Conservation (phyloP, 2,329 filamentous ascomycete genomes). For the Microascus cirrosus region DNA sequence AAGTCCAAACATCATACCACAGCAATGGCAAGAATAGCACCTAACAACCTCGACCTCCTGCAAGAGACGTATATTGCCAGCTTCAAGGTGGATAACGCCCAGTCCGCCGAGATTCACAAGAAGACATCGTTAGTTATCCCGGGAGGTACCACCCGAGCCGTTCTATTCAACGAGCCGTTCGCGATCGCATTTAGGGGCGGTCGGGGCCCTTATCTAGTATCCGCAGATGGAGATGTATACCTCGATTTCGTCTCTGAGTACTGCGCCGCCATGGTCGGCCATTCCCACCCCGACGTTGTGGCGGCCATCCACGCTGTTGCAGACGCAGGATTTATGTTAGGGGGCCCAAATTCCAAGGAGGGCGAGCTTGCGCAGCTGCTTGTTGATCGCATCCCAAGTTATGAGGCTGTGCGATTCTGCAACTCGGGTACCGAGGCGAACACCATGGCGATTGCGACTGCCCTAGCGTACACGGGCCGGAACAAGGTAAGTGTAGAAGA, state of each 20-base stretch:
- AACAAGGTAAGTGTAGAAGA: constrained; percentile 28
- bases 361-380: constrained; percentile 38
- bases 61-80: not conserved
- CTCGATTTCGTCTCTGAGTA: constrained; percentile 52
- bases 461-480: constrained; percentile 31
- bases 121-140: no score
- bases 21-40: no score
- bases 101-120: no score
- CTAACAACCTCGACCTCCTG: no score
- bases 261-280: constrained; percentile 55
- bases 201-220: constrained; percentile 15
- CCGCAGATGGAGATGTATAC: constrained; percentile 31
- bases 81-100: not conserved
- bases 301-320: constrained; percentile 33
- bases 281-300: constrained; percentile 45
- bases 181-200: constrained; percentile 5
- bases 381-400: constrained; percentile 34
- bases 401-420: constrained; percentile 48
- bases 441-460: constrained; percentile 44
- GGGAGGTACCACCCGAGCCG: no score
- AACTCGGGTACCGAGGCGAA: constrained; percentile 60
- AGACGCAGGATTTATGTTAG: constrained; percentile 39
- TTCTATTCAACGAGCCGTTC: no score
- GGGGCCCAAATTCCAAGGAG: no score
- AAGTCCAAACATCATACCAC: no score